phyloP scores from a whole-genome alignment of 2,329 filamentous ascomycete species.

The Paecilomyces formosus region DNA sequence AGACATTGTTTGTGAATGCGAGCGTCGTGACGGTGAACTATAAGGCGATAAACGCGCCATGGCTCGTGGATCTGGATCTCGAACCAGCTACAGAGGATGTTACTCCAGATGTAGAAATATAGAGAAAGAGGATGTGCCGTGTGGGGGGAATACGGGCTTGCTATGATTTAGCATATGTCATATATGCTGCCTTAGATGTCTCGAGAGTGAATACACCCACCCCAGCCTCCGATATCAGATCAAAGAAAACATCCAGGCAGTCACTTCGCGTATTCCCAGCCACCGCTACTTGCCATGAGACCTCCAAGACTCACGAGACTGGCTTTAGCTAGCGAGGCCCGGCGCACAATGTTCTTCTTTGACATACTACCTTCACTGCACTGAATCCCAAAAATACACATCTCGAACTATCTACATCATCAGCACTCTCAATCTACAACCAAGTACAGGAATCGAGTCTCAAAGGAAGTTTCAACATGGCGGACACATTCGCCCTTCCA shows the following conservation, averaged over 20 bases:
- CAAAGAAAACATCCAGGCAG: background rate
- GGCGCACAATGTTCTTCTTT: background rate
- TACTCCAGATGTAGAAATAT: background rate
- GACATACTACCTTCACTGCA: background rate
- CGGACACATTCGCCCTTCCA: background rate
- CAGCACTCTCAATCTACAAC: background rate
- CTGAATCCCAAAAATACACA: background rate
- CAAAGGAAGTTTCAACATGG: background rate
- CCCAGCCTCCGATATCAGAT: background rate
- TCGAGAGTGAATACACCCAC: background rate
- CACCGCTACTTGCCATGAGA: background rate
- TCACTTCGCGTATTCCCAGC: background rate
- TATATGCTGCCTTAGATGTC: background rate
- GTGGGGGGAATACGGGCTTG: background rate
- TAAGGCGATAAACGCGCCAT: slow-evolving; percentile 45
- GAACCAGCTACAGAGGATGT: background rate
- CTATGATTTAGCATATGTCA: background rate
- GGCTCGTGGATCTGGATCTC: slow-evolving; percentile 49
- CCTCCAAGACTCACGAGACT: background rate
- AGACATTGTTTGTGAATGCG: slow-evolving; percentile 53
- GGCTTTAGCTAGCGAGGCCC: background rate
- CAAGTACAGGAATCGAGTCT: background rate
- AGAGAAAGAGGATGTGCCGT: background rate
- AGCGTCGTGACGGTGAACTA: slow-evolving; percentile 48
- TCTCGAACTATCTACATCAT: background rate